Base-by-base conservation (phyloP, 192 early-diverging fungal genomes). In the Linnemannia exigua region DNA sequence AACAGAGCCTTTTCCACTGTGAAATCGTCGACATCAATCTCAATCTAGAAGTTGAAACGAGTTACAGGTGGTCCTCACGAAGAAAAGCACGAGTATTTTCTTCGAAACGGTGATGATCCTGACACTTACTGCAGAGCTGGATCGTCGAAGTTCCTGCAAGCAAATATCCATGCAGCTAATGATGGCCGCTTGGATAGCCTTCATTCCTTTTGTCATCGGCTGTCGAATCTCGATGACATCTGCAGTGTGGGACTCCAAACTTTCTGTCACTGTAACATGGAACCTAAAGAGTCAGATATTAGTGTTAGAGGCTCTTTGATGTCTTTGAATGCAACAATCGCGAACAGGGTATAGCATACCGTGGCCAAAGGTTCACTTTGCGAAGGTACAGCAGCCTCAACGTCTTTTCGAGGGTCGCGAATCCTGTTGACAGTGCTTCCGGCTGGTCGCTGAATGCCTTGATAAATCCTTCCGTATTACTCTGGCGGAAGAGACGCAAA, bases 371-470 rank as follows among this genome's bases (percentile, higher is more conserved):
- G 46, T 95, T 94, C 12, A 97, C 95, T 67, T 95, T 93, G 8
- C 97, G 88, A 37, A 98, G 76, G 19, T 94, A 93, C 8, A 99
- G 91, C 9, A 90, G 90, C 81, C 95, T 96, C 72, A 99, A 87
- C 12, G 93, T 93, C 87, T 95, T 96, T 75, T 99, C 97, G 12
- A 99, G 82, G 31, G 97, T 97, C 68, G 95, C 93, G 77, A 98
- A 95, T 33, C 97, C 97, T 74, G 90, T 74, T 1, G 92, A 91
- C 76, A 99, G 96, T 0, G 92, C 72, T 73, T 97, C 95, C 14
- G 98, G 97, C 25, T 91, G 88, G 73, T 99, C 97, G 48, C 96
- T 96, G 68, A 99, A 95, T 0, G 97, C 98, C 81, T 98, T 97
- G 85, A 99, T 96, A 72, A 98, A 99, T 5, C 95, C 95, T 63